Base-by-base conservation (phyloP, 2,329 filamentous ascomycete species). In the Allantophomopsis cytisporea region DNA sequence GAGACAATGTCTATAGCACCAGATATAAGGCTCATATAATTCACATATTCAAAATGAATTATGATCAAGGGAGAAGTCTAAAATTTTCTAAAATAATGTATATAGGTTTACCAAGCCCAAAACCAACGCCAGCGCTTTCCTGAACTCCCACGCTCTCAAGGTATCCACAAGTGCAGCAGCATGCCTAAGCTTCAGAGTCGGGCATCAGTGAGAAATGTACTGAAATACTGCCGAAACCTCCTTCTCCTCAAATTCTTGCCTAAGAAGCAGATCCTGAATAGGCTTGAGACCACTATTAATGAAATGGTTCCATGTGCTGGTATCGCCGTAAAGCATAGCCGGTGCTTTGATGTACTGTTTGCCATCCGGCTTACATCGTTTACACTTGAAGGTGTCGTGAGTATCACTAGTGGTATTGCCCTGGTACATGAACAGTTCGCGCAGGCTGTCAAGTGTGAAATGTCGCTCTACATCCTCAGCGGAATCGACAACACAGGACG, bases 271-370 rank as follows among this genome's bases (percentile, higher is more conserved):
- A 64, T 98, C 91, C 59, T 98, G 89, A 43, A 98, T 98, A 43
- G 73, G 71, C 46, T 76, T 73, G 54, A 98, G 61, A 1, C 76
- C 80, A 3, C 79, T 74, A 51, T 94, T 95, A 34, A 82, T 74
- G 61, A 95, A 94, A 60, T 98, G 91, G 54, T 98, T 98, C 91
- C 91, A 98, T n/a, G 86, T 89, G 61, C 87, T 96, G 16, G 91
- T 96, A 54, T 98, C 91, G 39, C 91, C 91, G 54, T 98, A 98
- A 43, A 98, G 64, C 80, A 96, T 89, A 1, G 91, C 91, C 4
- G 83, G 83, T 2, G 89, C 86, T 59, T 95, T 96, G 54, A 95
- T 74, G 46, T 73, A 75, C 60, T 98, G 91, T 44, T 72, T 80
- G 1, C 89, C 89, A 51, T 94, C 85, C 1, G 84, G 80, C 53